Evolutionary conservation across 345 rosid genomes (phyloP).

Genomic region (Mercurialis annua): DNA sequence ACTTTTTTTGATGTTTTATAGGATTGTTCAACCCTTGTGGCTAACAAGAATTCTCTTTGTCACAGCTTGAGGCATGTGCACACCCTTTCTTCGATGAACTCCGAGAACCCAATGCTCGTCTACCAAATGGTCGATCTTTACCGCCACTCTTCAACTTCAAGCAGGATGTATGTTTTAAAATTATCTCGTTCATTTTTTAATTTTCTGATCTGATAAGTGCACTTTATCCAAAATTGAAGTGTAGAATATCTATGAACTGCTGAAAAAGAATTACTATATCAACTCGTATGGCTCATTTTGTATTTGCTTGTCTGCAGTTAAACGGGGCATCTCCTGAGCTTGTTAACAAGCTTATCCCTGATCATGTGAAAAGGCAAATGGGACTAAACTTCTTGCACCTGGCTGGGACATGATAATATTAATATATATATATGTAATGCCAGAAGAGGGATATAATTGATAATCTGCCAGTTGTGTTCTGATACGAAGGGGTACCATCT

Average conservation of each 20-base stretch:
- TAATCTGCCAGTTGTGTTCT: conserved; percentile 24
- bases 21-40: background rate
- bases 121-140: conserved; percentile 30
- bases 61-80: conserved; percentile 37
- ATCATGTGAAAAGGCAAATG: conserved; percentile 70
- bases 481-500: conserved; percentile 26
- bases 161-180: conserved; percentile 51
- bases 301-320: conserved; percentile 38
- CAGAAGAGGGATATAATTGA: conserved; percentile 15
- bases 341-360: conserved; percentile 82
- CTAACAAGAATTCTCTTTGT: background rate
- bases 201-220: background rate
- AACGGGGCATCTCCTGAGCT: conserved; percentile 70
- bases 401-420: conserved; percentile 58
- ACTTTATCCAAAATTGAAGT: background rate
- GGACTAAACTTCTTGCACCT: conserved; percentile 71
- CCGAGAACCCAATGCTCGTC: conserved; percentile 33
- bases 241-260: background rate
- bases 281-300: background rate
- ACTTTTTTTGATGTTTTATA: background rate
- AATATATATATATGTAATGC: too few relatives aligned
- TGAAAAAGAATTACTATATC: background rate
- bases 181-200: background rate
- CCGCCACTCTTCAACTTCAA: conserved; percentile 37
- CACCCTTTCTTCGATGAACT: conserved; percentile 40